These are phyloP conservation scores for Picochlorum sp. DNA, from an alignment of 139 green algal species.

Conservation along the genomic window DNA sequence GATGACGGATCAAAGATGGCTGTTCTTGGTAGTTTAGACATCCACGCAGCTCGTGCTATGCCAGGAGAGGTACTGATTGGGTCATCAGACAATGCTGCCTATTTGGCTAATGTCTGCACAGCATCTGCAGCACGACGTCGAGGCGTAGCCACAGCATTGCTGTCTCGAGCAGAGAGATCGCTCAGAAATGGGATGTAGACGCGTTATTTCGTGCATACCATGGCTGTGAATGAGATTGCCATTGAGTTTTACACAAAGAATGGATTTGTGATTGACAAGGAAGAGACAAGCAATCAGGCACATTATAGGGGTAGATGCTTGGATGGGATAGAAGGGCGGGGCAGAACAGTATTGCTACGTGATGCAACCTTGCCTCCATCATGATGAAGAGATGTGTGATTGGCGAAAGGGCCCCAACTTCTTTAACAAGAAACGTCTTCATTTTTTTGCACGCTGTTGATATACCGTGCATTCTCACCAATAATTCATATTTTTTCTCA, in stretches of 20 bases:
- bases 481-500: too few species aligned
- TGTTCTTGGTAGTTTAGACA: slow-evolving; percentile 37
- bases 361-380: too few species aligned
- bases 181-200: slow-evolving; percentile 24
- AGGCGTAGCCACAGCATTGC: slow-evolving; percentile 27
- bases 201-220: slow-evolving; percentile 43
- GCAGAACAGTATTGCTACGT: slow-evolving; percentile 36
- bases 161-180: slow-evolving; percentile 17
- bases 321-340: slow-evolving; percentile 42
- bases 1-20: background rate
- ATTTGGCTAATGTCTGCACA: slow-evolving; percentile 47
- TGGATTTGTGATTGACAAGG: slow-evolving; percentile 41
- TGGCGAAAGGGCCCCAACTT: too few species aligned
- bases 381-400: too few species aligned
- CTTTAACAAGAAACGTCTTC: too few species aligned
- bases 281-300: slow-evolving; percentile 39
- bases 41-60: slow-evolving; percentile 28
- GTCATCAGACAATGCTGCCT: slow-evolving; percentile 26
- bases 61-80: slow-evolving; percentile 39
- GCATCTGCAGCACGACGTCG: slow-evolving; percentile 19
- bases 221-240: slow-evolving; percentile 37
- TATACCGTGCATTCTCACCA: too few species aligned
- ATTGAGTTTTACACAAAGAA: slow-evolving; percentile 30
- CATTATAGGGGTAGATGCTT: slow-evolving; percentile 44
- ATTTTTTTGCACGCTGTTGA: too few species aligned